Percentiles rank a stretch among this genome's conserved stretches.
These are phyloP conservation scores for Cyclotella sp. DNA, from an alignment of 108 stramenopile species.

Conservation along the genomic window DNA sequence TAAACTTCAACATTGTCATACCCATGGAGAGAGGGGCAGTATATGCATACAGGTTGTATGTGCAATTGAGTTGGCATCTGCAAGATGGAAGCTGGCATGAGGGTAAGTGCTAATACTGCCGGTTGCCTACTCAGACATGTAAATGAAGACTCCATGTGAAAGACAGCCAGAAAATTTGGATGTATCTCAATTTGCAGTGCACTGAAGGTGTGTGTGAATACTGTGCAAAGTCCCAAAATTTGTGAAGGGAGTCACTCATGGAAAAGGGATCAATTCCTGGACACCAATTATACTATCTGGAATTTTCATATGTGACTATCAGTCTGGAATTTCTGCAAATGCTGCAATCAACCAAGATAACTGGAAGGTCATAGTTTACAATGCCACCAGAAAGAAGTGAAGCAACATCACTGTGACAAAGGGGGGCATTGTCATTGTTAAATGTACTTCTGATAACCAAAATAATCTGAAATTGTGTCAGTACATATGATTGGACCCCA, in stretches of 20 bases:
- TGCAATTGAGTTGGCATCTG: neutral
- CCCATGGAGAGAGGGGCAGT: neutral
- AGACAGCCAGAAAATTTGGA: neutral
- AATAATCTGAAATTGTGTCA: too few species aligned
- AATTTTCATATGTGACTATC: too few species aligned
- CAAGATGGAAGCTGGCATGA: neutral
- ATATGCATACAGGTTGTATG: neutral
- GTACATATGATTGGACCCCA: too few species aligned
- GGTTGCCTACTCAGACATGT: neutral
- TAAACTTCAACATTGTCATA: conserved; percentile 6
- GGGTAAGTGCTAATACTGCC: neutral
- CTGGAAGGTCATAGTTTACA: too few species aligned
- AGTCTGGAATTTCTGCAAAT: too few species aligned
- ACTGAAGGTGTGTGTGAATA: neutral
- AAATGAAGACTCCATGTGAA: too few species aligned
- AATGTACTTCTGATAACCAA: too few species aligned
- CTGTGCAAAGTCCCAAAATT: neutral
- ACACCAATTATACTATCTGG: neutral
- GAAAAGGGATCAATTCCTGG: neutral
- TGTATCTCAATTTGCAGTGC: neutral
- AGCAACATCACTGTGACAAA: too few species aligned
- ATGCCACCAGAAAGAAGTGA: too few species aligned
- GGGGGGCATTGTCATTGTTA: too few species aligned
- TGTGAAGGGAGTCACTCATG: neutral
- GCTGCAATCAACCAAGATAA: too few species aligned